Percentiles rank a stretch among this genome's conserved stretches.
phyloP scores from a whole-genome alignment of 2,329 filamentous ascomycete species.

The Aspergillus arachidicola region DNA sequence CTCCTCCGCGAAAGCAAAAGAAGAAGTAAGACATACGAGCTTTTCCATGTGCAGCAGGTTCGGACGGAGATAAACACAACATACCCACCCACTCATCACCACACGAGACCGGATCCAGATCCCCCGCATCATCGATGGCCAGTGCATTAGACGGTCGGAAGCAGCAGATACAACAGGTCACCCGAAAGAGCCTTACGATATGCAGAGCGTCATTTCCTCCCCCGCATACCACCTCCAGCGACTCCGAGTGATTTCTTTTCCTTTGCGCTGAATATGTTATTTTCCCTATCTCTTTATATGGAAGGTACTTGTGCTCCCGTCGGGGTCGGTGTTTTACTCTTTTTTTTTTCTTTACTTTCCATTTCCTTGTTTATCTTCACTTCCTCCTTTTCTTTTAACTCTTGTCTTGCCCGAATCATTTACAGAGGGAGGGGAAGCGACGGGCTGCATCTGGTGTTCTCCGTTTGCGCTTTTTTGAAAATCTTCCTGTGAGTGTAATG shows the following conservation, averaged over 20 bases:
- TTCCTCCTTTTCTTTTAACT: slow-evolving; percentile 13
- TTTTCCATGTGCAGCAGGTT: slow-evolving; percentile 80
- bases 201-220: slow-evolving; percentile 24
- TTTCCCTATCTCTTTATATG: slow-evolving; percentile 26
- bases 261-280: slow-evolving; percentile 23
- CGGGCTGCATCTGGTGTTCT: slow-evolving; percentile 33
- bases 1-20: slow-evolving; percentile 71
- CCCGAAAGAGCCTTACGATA: slow-evolving; percentile 23
- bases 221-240: slow-evolving; percentile 25
- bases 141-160: slow-evolving; percentile 27
- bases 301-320: slow-evolving; percentile 29
- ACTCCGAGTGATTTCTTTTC: slow-evolving; percentile 15
- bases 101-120: slow-evolving; percentile 24
- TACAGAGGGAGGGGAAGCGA: slow-evolving; percentile 30
- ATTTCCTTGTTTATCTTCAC: slow-evolving; percentile 15
- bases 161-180: slow-evolving; percentile 22
- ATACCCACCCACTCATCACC: slow-evolving; percentile 30
- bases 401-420: slow-evolving; percentile 24
- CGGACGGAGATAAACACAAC: slow-evolving; percentile 77
- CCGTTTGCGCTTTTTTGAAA: slow-evolving; percentile 25
- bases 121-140: slow-evolving; percentile 32
- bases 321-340: slow-evolving; percentile 24
- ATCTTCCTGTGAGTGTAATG: slow-evolving; percentile 33
- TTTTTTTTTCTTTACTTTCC: slow-evolving; percentile 15
- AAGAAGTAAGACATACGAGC: slow-evolving; percentile 73